Evolutionary conservation across 192 early-diverging fungal genomes (phyloP), one percentile per base, ranked within the genome.

Genomic region (Coemansia sp.): DNA sequence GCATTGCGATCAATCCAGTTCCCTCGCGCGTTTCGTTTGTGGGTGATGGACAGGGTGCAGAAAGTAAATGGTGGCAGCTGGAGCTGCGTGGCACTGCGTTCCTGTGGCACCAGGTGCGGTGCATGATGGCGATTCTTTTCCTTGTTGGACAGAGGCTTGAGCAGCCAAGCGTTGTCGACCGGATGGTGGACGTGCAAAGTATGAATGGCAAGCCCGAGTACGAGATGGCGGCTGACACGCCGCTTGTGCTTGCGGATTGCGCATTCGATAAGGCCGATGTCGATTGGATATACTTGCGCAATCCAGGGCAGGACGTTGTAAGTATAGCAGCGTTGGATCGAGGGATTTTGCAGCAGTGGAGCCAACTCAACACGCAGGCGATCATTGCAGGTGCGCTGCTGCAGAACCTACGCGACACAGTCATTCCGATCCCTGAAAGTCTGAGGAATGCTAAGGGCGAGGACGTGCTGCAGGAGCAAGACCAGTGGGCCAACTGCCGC

Each of bases 101-200:
- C 65, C 79, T 98, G 60, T 99, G 95, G 95, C 97, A 99, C 79
- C 97, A 98, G 78, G 95, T 99, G 55, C 90, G 97, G 21, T 96
- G 91, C 78, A 96, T 99, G 92, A 94, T 95, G 89, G 85, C 92
- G 1, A 83, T 98, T 21, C 71, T 99, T 46, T 91, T 96, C 62
- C 75, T 93, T 46, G 88, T 97, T 12, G 97, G 96, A 1, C 88
- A 91, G 67, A 86, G 89, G 5, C 68, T 90, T 18, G 97, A 99
- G 67, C 48, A 77, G 21, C 92, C 93, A 11, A 85, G 75, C 12
- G 77, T 98, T 24, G 78, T 96, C 33, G 71, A 83, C 35, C 67
- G 82, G 10, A 44, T 99, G 63, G 71, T 95, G 58, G 92, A 95
- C 72, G 63, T 94, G 0, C 65, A 68, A 62, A 66, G 73, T 24